These are phyloP conservation scores for Penicillium paneum DNA, from an alignment of 2,329 filamentous ascomycete genomes.

Conservation along the genomic window DNA sequence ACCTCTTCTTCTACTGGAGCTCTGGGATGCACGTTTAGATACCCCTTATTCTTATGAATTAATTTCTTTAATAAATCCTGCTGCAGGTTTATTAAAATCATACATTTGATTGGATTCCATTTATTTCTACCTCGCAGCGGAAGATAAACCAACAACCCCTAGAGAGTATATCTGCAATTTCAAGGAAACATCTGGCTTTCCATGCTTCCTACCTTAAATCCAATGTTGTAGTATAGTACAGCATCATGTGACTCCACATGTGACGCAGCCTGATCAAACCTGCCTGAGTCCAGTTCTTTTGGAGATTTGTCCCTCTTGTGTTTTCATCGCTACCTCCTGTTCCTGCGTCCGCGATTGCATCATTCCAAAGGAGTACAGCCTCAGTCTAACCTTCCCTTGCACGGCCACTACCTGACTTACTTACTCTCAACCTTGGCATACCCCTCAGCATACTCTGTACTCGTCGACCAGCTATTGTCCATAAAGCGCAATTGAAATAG, in stretches of 20 bases:
- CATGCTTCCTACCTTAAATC: neutral
- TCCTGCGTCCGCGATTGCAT: neutral
- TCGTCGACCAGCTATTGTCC: slow-evolving; percentile 16
- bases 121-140: neutral
- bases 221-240: neutral
- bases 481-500: slow-evolving; percentile 1
- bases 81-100: neutral
- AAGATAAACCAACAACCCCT: too few species aligned
- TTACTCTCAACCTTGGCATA: neutral
- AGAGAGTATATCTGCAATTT: too few species aligned
- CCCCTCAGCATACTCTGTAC: neutral
- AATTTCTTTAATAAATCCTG: slow-evolving; percentile 6
- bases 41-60: slow-evolving; percentile 25
- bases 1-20: slow-evolving; percentile 7
- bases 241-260: slow-evolving; percentile 10
- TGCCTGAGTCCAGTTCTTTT: slow-evolving; percentile 10
- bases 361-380: neutral
- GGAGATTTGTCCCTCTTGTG: neutral
- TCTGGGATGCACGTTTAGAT: slow-evolving; percentile 34
- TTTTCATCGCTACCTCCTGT: neutral
- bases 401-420: neutral
- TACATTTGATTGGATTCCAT: too few species aligned
- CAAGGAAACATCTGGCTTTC: too few species aligned
- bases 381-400: neutral
- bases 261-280: slow-evolving; percentile 13